A percentile compares a stretch with the other conserved stretches of the same genome.
Evolutionary conservation across 2,329 filamentous ascomycete species (phyloP).

Genomic region (Fusarium zealandicum): DNA sequence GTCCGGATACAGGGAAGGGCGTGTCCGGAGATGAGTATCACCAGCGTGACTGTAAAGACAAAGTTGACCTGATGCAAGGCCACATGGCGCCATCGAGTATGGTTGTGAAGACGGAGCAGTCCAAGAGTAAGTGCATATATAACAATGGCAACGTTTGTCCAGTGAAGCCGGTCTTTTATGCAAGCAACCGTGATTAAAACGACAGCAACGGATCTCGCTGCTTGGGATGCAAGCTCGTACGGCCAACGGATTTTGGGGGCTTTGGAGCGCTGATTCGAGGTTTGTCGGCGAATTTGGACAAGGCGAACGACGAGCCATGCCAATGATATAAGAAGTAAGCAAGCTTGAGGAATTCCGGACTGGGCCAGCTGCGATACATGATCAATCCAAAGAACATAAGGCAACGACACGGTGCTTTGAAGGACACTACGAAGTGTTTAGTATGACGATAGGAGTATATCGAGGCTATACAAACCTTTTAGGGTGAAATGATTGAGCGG

Average conservation of each 20-base stretch:
- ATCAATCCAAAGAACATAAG: conserved; percentile 49
- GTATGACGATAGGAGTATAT: neutral
- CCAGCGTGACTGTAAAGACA: conserved; percentile 48
- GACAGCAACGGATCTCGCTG: conserved; percentile 49
- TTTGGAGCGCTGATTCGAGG: conserved; percentile 40
- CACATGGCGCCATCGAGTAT: conserved; percentile 54
- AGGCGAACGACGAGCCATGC: conserved; percentile 47
- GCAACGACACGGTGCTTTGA: conserved; percentile 23
- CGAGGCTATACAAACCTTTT: conserved; percentile 29
- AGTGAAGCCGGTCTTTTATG: conserved; percentile 44
- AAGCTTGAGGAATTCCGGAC: conserved; percentile 51
- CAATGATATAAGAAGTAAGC: conserved; percentile 48
- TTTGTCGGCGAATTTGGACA: conserved; percentile 43
- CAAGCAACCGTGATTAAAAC: conserved; percentile 50
- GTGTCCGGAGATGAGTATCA: conserved; percentile 48
- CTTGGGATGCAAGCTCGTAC: conserved; percentile 54
- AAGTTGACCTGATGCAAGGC: conserved; percentile 59
- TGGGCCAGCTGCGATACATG: conserved; percentile 49
- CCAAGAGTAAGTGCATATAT: conserved; percentile 55
- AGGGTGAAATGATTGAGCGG: conserved; percentile 11
- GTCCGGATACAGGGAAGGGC: conserved; percentile 55
- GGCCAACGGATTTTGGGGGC: conserved; percentile 51
- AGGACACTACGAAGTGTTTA: conserved; percentile 16
- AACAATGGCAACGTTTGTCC: conserved; percentile 48
- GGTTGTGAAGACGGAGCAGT: conserved; percentile 50